phyloP scores from a whole-genome alignment of 768 basidiomycete genomes.

The Leucogyrophana mollusca region DNA sequence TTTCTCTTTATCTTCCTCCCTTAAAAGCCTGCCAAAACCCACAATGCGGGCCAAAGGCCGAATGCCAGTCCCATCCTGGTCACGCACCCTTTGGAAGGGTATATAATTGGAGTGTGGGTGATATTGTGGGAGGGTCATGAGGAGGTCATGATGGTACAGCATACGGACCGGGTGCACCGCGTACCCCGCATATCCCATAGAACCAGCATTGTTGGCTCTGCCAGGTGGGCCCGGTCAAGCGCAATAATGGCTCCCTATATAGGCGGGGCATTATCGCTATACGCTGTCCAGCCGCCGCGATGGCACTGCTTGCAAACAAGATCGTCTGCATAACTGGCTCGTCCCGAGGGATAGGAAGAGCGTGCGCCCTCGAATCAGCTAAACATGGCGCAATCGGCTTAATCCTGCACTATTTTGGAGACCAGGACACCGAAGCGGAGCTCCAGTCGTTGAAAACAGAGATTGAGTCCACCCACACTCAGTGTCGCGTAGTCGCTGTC shows the following conservation, averaged over 20 bases:
- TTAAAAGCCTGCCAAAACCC: conserved; percentile 2
- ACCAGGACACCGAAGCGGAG: conserved; percentile 51
- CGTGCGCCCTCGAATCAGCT: conserved; percentile 63
- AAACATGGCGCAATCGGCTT: conserved; percentile 63
- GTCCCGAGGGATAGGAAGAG: conserved; percentile 73
- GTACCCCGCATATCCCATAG: conserved; percentile 1
- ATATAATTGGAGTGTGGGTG: conserved; percentile 8
- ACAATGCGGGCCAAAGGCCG: conserved; percentile 5
- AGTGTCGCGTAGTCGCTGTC: conserved; percentile 44
- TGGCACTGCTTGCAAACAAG: conserved; percentile 50
- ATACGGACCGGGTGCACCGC: conserved; percentile 6
- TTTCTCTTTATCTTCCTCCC: not conserved
- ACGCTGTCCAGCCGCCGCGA: conserved; percentile 10
- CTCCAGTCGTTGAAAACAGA: conserved; percentile 43
- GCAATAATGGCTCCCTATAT: too few species aligned
- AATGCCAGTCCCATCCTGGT: conserved; percentile 2
- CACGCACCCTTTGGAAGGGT: conserved; percentile 10
- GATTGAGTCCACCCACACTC: conserved; percentile 36
- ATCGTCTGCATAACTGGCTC: conserved; percentile 71
- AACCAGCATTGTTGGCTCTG: conserved; percentile 1
- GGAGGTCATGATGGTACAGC: conserved; percentile 9
- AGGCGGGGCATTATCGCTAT: not conserved
- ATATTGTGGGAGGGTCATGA: conserved; percentile 13
- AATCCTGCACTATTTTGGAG: conserved; percentile 68
- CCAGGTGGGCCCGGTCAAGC: too few species aligned